These are phyloP conservation scores for Bifiguratus adelaidae DNA, from an alignment of 192 early-diverging fungal species.

Conservation along the genomic window DNA sequence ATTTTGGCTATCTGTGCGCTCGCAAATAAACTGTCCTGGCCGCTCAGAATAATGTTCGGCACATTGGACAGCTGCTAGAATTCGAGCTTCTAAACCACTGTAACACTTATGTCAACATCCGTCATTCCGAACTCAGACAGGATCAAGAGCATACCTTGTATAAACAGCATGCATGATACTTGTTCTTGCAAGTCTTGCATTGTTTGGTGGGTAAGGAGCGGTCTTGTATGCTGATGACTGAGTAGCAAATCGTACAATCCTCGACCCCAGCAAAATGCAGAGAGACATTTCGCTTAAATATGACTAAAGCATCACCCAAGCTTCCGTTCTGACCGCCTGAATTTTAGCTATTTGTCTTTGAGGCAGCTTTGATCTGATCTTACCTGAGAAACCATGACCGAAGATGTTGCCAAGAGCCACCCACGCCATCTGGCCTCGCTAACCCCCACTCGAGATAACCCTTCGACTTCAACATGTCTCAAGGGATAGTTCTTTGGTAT, in stretches of 20 bases:
- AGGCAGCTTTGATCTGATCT: constrained; percentile 12
- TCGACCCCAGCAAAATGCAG: constrained; percentile 95
- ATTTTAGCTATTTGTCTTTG: too few species aligned
- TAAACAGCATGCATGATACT: constrained; percentile 88
- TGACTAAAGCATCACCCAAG: constrained; percentile 64
- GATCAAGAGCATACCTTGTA: constrained; percentile 50
- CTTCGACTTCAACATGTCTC: constrained; percentile 57
- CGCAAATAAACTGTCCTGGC: too few species aligned
- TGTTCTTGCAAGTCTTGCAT: constrained; percentile 90
- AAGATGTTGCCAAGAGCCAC: constrained; percentile 45
- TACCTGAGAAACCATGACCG: constrained; percentile 32
- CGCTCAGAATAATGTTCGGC: constrained; percentile 45
- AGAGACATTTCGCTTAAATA: constrained; percentile 79
- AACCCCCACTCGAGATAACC: constrained; percentile 53
- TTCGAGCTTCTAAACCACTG: constrained; percentile 52
- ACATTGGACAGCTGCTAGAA: constrained; percentile 45
- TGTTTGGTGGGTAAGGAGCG: constrained; percentile 77
- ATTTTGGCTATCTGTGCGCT: too few species aligned
- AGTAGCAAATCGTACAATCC: constrained; percentile 97
- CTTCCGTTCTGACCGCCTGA: constrained; percentile 61
- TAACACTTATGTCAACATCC: neutral
- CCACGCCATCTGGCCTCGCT: constrained; percentile 50
- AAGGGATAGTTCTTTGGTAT: constrained; percentile 63
- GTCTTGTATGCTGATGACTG: constrained; percentile 83
- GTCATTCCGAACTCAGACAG: neutral